Evolutionary conservation across 352 stramenopile genomes (phyloP).

Genomic region (Lagenidium sp.): DNA sequence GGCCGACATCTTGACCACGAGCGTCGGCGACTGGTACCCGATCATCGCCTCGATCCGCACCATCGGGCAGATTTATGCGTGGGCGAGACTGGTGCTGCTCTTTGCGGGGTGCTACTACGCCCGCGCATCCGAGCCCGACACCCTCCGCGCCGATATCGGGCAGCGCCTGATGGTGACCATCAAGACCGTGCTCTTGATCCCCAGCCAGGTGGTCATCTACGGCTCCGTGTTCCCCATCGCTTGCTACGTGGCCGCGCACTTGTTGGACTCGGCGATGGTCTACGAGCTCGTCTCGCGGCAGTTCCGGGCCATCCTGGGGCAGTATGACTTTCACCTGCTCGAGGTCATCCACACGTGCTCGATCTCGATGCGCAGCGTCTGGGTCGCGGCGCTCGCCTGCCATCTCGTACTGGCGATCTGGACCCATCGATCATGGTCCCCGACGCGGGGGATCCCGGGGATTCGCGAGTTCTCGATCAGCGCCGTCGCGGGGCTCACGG

Average conservation of each 20-base stretch:
- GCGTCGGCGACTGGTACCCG: slow-evolving; percentile 20
- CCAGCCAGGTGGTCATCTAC: slow-evolving; percentile 43
- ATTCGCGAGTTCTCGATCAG: not conserved
- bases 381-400: slow-evolving; percentile 24
- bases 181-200: slow-evolving; percentile 23
- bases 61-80: slow-evolving; percentile 29
- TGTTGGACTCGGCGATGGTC: slow-evolving; percentile 27
- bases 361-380: slow-evolving; percentile 40
- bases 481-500: not conserved
- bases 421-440: not conserved
- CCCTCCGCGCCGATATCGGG: not conserved
- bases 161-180: slow-evolving; percentile 1
- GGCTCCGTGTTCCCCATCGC: slow-evolving; percentile 30
- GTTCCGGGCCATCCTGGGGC: slow-evolving; percentile 19
- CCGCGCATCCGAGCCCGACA: slow-evolving; percentile 1
- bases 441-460: not conserved
- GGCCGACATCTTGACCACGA: slow-evolving; percentile 11
- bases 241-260: slow-evolving; percentile 34
- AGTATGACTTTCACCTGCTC: slow-evolving; percentile 13
- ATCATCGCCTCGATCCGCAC: slow-evolving; percentile 15
- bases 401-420: slow-evolving; percentile 5
- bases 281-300: slow-evolving; percentile 23
- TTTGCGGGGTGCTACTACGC: slow-evolving; percentile 16
- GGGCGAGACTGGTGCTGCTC: slow-evolving; percentile 18
- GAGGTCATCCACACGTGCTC: slow-evolving; percentile 20